Conservation (phyloP, 305 asterid species). For the Fraxinus dipetala region DNA sequence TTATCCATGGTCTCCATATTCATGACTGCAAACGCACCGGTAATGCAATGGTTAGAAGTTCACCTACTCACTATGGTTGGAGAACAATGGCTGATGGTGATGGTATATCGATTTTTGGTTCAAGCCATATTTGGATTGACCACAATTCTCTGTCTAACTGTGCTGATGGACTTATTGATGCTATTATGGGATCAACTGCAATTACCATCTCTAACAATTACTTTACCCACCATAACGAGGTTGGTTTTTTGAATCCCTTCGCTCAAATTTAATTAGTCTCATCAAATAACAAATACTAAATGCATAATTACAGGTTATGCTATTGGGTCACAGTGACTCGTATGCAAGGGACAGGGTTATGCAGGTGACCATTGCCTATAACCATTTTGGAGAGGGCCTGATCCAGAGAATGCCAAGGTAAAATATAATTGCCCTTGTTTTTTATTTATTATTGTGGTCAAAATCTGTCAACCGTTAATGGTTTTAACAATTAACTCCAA, state of each 20-base stretch:
- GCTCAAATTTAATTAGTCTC: not conserved
- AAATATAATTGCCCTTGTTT: not conserved
- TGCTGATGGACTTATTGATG: constrained; percentile 67
- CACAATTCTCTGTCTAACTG: constrained; percentile 64
- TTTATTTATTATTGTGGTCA: not conserved
- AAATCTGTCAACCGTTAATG: not conserved
- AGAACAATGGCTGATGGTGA: constrained; percentile 74
- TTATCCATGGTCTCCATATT: constrained; percentile 65
- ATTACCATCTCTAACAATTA: constrained; percentile 67
- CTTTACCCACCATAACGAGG: constrained; percentile 73
- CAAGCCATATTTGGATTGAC: constrained; percentile 76
- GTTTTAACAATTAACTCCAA: not conserved
- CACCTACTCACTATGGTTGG: constrained; percentile 57
- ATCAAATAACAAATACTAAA: not conserved
- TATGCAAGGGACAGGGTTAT: constrained; percentile 52
- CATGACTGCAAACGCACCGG: constrained; percentile 71
- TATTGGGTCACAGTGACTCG: constrained; percentile 68
- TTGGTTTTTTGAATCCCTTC: not conserved
- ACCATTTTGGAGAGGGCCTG: constrained; percentile 74
- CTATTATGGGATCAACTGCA: constrained; percentile 68
- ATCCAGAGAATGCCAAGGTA: constrained; percentile 86
- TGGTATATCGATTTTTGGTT: constrained; percentile 61
- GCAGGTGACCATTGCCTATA: constrained; percentile 85
- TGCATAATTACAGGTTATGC: constrained; percentile 52
- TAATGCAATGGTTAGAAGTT: constrained; percentile 70